phyloP scores from a whole-genome alignment of 495 filamentous ascomycete species.

The Letharia lupina region DNA sequence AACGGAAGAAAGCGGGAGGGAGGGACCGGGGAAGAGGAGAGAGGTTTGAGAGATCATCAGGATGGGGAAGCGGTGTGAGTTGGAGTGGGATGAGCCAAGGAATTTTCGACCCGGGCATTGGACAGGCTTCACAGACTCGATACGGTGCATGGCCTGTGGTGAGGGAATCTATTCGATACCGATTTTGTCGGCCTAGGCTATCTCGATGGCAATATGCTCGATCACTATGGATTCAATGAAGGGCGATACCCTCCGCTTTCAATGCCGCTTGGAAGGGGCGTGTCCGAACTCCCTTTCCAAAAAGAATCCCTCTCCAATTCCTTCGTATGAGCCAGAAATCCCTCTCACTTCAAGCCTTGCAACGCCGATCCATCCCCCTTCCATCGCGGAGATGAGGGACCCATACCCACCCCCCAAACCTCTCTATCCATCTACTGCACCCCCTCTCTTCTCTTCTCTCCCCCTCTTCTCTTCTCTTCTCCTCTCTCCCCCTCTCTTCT shows the following conservation, averaged over 20 bases:
- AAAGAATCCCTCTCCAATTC: too few relatives aligned
- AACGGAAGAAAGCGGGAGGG: slow-evolving; percentile 1
- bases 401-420: too few relatives aligned
- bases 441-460: too few relatives aligned
- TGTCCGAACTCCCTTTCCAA: too few relatives aligned
- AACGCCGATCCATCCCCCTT: too few relatives aligned
- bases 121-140: background rate
- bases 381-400: too few relatives aligned
- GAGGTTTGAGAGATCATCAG: background rate
- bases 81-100: background rate
- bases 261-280: background rate
- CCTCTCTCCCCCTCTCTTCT: too few relatives aligned
- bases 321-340: too few relatives aligned
- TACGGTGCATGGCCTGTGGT: background rate
- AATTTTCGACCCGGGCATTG: background rate
- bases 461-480: too few relatives aligned
- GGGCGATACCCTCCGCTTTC: background rate
- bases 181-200: too few relatives aligned
- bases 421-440: too few relatives aligned
- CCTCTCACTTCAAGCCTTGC: too few relatives aligned
- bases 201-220: background rate
- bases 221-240: background rate
- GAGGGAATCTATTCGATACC: background rate
- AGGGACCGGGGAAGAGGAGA: background rate
- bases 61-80: slow-evolving; percentile 3